phyloP scores from a whole-genome alignment of 148 eudicot species.

The Silene latifolia region DNA sequence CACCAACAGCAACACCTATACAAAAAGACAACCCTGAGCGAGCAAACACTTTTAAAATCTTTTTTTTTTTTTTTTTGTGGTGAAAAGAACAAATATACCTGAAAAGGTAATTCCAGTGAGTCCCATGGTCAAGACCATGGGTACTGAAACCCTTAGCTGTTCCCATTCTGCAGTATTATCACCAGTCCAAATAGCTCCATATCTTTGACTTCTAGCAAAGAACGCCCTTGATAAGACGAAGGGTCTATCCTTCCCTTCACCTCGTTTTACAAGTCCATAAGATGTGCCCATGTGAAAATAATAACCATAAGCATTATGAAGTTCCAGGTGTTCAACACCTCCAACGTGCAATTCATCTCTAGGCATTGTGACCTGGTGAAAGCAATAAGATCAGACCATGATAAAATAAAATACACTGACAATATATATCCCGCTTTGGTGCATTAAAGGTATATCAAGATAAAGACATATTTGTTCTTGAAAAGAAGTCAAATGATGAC shows the following conservation, averaged over 20 bases:
- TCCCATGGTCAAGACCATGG: slow-evolving; percentile 92
- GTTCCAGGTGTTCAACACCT: slow-evolving; percentile 84
- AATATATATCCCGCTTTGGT: no score
- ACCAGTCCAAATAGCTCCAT: slow-evolving; percentile 99
- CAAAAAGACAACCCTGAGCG: slow-evolving; percentile 19
- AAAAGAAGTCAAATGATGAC: no score
- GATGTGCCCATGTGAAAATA: slow-evolving; percentile 94
- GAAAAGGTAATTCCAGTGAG: slow-evolving; percentile 82
- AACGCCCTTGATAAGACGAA: slow-evolving; percentile 95
- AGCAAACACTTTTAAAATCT: background rate
- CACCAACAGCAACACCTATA: slow-evolving; percentile 97
- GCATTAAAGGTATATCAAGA: no score
- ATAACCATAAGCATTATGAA: slow-evolving; percentile 95
- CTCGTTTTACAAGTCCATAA: slow-evolving; percentile 77
- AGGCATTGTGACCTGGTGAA: slow-evolving; percentile 83
- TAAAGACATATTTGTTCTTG: no score
- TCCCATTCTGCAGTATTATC: slow-evolving; percentile 99
- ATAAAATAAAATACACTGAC: background rate
- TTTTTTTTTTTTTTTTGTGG: background rate
- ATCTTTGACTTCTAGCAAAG: slow-evolving; percentile 91
- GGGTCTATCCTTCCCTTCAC: slow-evolving; percentile 82
- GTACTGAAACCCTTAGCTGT: slow-evolving; percentile 90
- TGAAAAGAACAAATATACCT: slow-evolving; percentile 39
- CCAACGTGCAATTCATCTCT: slow-evolving; percentile 93
- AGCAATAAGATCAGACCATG: slow-evolving; percentile 1